phyloP scores from a whole-genome alignment of 2,329 filamentous ascomycete genomes.

The Mycosphaerella sp. region DNA sequence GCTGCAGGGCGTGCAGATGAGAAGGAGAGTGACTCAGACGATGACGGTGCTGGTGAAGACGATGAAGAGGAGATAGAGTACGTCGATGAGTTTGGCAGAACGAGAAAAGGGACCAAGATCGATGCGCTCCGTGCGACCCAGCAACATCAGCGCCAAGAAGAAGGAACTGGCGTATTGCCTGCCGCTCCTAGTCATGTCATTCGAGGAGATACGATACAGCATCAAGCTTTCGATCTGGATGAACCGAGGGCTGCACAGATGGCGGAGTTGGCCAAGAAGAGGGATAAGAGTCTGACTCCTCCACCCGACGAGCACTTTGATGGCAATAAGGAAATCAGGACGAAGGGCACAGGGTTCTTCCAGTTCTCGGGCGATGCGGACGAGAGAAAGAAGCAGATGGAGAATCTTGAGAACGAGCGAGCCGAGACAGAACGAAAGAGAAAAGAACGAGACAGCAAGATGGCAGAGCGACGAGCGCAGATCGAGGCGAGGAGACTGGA shows the following conservation, averaged over 20 bases:
- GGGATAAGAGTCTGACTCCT: constrained; percentile 73
- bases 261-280: constrained; percentile 67
- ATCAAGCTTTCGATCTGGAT: constrained; percentile 72
- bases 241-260: constrained; percentile 60
- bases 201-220: constrained; percentile 77
- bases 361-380: constrained; percentile 74
- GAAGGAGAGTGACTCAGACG: constrained; percentile 42
- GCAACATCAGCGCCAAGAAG: constrained; percentile 52
- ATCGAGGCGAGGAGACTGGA: constrained; percentile 32
- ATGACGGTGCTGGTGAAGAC: constrained; percentile 34
- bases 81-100: constrained; percentile 86
- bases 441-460: constrained; percentile 48
- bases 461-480: constrained; percentile 51
- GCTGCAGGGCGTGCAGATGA: constrained; percentile 51
- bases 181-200: constrained; percentile 65
- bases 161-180: constrained; percentile 62
- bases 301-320: constrained; percentile 81
- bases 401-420: constrained; percentile 59
- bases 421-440: constrained; percentile 61
- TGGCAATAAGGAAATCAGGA: constrained; percentile 72
- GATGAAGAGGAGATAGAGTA: constrained; percentile 68
- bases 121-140: constrained; percentile 59
- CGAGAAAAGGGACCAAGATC: constrained; percentile 62
- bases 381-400: constrained; percentile 66
- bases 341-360: constrained; percentile 87